phyloP scores from a whole-genome alignment of 306 rosid species.

The Fragaria ananassa region DNA sequence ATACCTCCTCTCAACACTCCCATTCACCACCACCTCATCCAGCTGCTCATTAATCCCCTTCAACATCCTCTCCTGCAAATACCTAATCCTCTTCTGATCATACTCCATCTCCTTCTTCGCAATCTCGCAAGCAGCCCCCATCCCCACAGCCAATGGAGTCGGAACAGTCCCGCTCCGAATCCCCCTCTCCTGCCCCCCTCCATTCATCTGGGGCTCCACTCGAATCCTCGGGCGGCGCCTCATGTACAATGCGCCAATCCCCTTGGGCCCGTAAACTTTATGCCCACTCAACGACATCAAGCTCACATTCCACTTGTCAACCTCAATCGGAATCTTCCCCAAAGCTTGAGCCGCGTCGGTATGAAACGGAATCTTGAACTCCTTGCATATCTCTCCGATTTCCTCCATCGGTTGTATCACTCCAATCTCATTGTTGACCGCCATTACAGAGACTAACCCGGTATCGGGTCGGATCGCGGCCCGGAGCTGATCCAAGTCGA shows the following conservation, averaged over 20 bases:
- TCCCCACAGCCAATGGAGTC: constrained; percentile 78
- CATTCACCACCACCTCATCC: constrained; percentile 90
- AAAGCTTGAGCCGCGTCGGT: constrained; percentile 96
- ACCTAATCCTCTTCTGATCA: constrained; percentile 59
- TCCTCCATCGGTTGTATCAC: constrained; percentile 87
- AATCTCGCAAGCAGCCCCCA: constrained; percentile 87
- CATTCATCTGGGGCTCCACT: constrained; percentile 97
- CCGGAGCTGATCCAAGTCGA: constrained; percentile 63
- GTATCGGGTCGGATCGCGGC: constrained; percentile 75
- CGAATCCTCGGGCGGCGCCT: constrained; percentile 89
- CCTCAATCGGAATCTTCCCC: constrained; percentile 83
- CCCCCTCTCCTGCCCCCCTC: constrained; percentile 96
- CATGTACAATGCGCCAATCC: constrained; percentile 79
- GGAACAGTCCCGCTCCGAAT: constrained; percentile 91
- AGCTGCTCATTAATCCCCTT: constrained; percentile 56
- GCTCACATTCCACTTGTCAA: constrained; percentile 91
- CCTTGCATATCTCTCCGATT: constrained; percentile 77
- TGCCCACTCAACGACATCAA: constrained; percentile 91
- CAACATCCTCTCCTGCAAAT: constrained; percentile 58
- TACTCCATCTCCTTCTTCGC: constrained; percentile 82
- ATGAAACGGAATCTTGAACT: constrained; percentile 71
- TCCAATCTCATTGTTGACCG: constrained; percentile 94
- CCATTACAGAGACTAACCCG: constrained; percentile 80
- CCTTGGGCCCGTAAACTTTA: constrained; percentile 82
- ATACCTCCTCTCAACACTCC: constrained; percentile 77